Conservation (phyloP, 352 stramenopile species). For the Globisporangium iwayamae region DNA sequence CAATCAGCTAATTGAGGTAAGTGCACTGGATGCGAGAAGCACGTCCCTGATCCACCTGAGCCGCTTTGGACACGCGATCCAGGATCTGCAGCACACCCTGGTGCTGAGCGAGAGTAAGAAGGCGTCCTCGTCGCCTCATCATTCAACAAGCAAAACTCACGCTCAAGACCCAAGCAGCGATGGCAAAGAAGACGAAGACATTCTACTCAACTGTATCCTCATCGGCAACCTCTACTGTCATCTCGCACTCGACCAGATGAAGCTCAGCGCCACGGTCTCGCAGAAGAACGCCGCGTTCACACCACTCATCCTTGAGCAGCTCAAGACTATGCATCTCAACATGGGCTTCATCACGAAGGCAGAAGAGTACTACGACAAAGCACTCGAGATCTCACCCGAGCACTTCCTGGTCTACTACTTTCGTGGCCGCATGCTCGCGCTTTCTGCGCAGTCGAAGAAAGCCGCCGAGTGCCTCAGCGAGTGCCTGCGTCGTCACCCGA, state of each 20-base stretch:
- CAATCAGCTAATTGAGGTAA: constrained; percentile 21
- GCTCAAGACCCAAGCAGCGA: not conserved
- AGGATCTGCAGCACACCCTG: constrained; percentile 39
- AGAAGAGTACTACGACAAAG: constrained; percentile 32
- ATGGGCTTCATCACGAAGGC: constrained; percentile 30
- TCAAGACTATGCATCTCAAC: constrained; percentile 26
- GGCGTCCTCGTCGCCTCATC: not conserved
- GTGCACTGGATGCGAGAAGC: constrained; percentile 33
- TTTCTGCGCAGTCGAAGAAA: constrained; percentile 28
- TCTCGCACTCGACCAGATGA: constrained; percentile 42
- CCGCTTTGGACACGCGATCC: constrained; percentile 38
- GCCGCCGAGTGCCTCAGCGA: constrained; percentile 30
- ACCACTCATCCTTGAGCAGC: constrained; percentile 21
- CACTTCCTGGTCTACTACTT: constrained; percentile 52
- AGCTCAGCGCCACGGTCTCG: constrained; percentile 20
- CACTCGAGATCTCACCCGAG: constrained; percentile 20
- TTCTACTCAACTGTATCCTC: constrained; percentile 34
- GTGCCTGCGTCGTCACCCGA: constrained; percentile 28
- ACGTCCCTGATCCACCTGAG: constrained; percentile 33
- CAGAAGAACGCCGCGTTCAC: constrained; percentile 27
- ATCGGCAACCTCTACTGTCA: constrained; percentile 64
- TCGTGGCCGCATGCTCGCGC: constrained; percentile 35
- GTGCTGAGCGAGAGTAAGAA: constrained; percentile 18
- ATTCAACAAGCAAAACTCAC: not conserved
- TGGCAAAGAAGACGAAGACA: constrained; percentile 18